Conservation (phyloP, 768 basidiomycete genomes). For the Coprinellus aureogranulatus region DNA sequence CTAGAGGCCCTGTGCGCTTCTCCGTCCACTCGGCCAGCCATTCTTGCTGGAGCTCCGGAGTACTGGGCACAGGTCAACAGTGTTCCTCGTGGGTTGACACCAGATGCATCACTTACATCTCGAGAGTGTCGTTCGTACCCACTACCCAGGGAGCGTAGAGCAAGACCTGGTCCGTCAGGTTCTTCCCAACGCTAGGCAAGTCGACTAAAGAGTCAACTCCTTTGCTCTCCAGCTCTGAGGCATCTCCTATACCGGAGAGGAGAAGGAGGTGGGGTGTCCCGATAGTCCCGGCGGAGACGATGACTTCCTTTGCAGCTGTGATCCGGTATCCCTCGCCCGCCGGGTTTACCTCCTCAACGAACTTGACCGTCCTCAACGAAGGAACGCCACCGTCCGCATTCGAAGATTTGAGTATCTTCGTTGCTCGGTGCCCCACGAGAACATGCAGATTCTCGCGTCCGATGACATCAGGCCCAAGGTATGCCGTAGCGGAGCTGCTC, state of each 20-base stretch:
- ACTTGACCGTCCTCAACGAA: conserved; percentile 22
- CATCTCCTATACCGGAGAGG: conserved; percentile 22
- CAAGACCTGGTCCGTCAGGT: conserved; percentile 19
- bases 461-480: conserved; percentile 25
- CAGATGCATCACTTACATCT: conserved; percentile 5
- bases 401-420: conserved; percentile 19
- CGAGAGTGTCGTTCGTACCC: conserved; percentile 7
- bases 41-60: not conserved
- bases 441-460: conserved; percentile 29
- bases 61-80: not conserved
- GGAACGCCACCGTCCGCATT: conserved; percentile 12
- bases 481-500: conserved; percentile 29
- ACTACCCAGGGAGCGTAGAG: conserved; percentile 16
- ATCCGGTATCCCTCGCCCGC: conserved; percentile 17
- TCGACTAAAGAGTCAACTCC: conserved; percentile 15
- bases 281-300: conserved; percentile 30
- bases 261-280: conserved; percentile 21
- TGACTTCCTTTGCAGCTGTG: conserved; percentile 46
- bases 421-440: conserved; percentile 23
- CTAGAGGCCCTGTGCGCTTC: conserved; percentile 19
- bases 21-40: conserved; percentile 8
- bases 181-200: conserved; percentile 20
- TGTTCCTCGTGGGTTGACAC: too few species aligned
- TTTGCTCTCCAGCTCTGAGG: conserved; percentile 10
- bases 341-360: conserved; percentile 1